These are phyloP conservation scores for Stemphylium lycopersici DNA, from an alignment of 2,329 filamentous ascomycete genomes.

Conservation along the genomic window DNA sequence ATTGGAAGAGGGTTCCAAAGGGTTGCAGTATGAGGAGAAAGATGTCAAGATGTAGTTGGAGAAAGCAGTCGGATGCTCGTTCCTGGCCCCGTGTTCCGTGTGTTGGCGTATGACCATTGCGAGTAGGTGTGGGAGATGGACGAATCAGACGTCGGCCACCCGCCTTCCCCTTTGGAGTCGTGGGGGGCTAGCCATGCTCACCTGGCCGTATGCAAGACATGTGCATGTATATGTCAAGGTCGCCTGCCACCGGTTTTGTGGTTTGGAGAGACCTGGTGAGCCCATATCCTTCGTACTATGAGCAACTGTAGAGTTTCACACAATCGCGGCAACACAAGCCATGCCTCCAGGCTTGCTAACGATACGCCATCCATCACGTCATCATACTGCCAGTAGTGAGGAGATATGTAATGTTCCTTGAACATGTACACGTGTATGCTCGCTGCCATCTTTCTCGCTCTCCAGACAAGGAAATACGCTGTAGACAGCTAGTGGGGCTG, in stretches of 20 bases:
- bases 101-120: conserved; percentile 34
- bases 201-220: conserved; percentile 30
- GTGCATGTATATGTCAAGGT: conserved; percentile 14
- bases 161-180: conserved; percentile 31
- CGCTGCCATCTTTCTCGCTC: not conserved
- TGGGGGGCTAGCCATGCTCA: conserved; percentile 31
- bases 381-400: conserved; percentile 7
- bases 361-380: conserved; percentile 20
- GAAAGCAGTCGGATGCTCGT: conserved; percentile 22
- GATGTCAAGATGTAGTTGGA: conserved; percentile 6
- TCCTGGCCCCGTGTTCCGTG: conserved; percentile 31
- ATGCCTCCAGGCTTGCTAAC: conserved; percentile 2
- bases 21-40: conserved; percentile 11
- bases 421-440: not conserved
- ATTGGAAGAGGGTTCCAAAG: not conserved
- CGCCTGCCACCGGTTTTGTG: conserved; percentile 8
- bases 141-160: conserved; percentile 35
- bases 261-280: conserved; percentile 11
- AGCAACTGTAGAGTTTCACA: not conserved
- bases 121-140: conserved; percentile 28
- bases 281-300: not conserved
- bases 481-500: not conserved
- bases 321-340: not conserved
- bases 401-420: not conserved
- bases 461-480: not conserved